Conservation (phyloP, 2,329 filamentous ascomycete genomes). For the Fusarium sp. region DNA sequence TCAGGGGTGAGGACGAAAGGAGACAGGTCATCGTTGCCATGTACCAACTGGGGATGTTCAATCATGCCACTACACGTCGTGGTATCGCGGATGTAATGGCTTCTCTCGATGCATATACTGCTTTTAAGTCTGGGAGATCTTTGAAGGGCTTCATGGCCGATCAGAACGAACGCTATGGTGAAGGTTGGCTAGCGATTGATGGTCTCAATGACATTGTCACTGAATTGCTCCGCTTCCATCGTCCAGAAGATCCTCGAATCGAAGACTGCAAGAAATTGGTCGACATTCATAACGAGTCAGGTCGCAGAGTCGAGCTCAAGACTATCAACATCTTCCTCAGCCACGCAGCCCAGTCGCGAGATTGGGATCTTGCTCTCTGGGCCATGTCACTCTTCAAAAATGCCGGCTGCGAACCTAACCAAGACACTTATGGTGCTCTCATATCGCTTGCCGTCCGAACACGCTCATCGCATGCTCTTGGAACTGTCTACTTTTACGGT, state of each 20-base stretch:
- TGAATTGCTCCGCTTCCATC: conserved; percentile 57
- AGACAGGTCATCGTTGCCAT: conserved; percentile 61
- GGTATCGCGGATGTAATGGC: conserved; percentile 59
- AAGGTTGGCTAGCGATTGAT: conserved; percentile 57
- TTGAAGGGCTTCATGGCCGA: conserved; percentile 55
- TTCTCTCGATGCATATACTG: conserved; percentile 57
- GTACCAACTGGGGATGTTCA: conserved; percentile 59
- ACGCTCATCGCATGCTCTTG: conserved; percentile 49
- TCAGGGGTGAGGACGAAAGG: conserved; percentile 69
- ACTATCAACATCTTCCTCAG: conserved; percentile 57
- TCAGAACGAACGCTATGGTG: conserved; percentile 59
- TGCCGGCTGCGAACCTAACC: conserved; percentile 44
- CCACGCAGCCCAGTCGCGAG: conserved; percentile 43
- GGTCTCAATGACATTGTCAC: conserved; percentile 56
- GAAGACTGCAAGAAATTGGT: conserved; percentile 49
- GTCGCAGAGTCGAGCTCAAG: conserved; percentile 44
- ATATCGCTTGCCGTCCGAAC: conserved; percentile 53
- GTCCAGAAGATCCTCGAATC: conserved; percentile 36
- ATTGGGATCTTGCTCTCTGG: conserved; percentile 52
- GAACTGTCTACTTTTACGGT: conserved; percentile 51
- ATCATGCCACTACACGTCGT: conserved; percentile 52
- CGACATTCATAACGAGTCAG: conserved; percentile 41
- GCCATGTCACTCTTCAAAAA: conserved; percentile 42
- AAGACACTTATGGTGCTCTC: conserved; percentile 54
- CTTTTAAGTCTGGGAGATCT: conserved; percentile 53